These are phyloP conservation scores for Aspergillus avenaceus DNA, from an alignment of 495 filamentous ascomycete genomes.

Conservation along the genomic window DNA sequence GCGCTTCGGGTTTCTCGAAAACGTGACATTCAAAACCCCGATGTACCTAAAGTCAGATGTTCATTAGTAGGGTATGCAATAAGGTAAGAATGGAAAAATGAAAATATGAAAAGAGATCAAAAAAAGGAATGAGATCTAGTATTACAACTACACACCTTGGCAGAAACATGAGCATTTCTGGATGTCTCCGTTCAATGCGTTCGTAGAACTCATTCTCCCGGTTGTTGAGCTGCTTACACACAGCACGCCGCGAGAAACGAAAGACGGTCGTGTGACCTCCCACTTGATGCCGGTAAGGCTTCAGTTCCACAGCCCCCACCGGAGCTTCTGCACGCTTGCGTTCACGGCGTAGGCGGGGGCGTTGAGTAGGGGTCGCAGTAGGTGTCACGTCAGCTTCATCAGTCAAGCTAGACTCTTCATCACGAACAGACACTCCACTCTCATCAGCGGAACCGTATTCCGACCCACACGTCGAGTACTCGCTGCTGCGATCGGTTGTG, in stretches of 20 bases:
- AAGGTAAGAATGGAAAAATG: background rate
- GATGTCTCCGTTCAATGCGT: constrained; percentile 83
- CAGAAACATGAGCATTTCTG: constrained; percentile 82
- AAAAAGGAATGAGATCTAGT: constrained; percentile 10
- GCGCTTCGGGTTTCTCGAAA: constrained; percentile 74
- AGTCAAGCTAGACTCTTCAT: constrained; percentile 49
- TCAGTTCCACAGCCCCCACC: constrained; percentile 87
- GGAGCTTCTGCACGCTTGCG: constrained; percentile 49
- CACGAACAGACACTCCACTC: constrained; percentile 40
- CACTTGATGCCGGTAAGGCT: constrained; percentile 95
- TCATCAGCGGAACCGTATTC: constrained; percentile 56
- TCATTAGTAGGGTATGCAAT: constrained; percentile 22
- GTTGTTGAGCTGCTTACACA: constrained; percentile 97
- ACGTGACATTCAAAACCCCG: constrained; percentile 94
- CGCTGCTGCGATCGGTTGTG: constrained; percentile 36
- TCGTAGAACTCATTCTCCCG: constrained; percentile 98
- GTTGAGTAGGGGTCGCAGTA: constrained; percentile 51
- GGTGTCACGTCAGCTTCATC: constrained; percentile 59
- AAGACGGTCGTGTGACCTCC: constrained; percentile 95
- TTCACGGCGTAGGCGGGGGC: constrained; percentile 26
- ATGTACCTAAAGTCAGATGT: constrained; percentile 67
- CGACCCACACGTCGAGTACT: constrained; percentile 53
- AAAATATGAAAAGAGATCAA: constrained; percentile 5
- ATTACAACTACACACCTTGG: constrained; percentile 65
- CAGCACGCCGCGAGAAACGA: constrained; percentile 88